phyloP scores from a whole-genome alignment of 495 filamentous ascomycete genomes.

The Trichoderma parareesei region DNA sequence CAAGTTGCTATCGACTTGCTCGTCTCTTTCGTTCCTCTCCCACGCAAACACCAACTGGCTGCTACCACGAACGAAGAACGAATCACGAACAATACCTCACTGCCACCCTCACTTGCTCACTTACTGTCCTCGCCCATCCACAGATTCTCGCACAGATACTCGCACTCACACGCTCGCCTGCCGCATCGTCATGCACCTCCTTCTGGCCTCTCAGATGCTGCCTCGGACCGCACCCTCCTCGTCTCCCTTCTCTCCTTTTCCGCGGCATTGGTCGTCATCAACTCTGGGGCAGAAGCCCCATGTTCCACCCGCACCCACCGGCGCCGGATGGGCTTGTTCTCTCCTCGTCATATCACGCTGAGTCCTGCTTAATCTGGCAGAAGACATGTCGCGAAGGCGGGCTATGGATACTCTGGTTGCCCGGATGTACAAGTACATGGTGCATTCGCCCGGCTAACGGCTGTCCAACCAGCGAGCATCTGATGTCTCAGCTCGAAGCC shows the following conservation, averaged over 20 bases:
- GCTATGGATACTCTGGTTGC: not conserved
- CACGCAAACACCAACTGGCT: no score
- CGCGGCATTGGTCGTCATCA: not conserved
- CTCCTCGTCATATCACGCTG: not conserved
- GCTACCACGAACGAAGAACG: no score
- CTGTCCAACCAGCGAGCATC: not conserved
- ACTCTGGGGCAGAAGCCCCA: not conserved
- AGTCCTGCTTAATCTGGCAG: not conserved
- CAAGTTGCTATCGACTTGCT: no score
- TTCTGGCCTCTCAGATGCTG: no score
- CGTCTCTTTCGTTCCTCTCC: no score
- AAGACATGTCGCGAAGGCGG: not conserved
- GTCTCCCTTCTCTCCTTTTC: not conserved
- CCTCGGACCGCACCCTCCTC: not conserved
- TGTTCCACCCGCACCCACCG: constrained; percentile 8
- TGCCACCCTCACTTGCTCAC: no score
- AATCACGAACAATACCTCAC: no score
- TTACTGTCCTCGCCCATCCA: no score
- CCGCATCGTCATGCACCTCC: no score
- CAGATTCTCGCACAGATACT: no score
- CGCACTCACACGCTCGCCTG: no score
- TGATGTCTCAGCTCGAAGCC: constrained; percentile 2
- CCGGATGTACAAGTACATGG: not conserved
- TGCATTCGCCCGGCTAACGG: not conserved
- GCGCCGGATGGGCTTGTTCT: not conserved